Conservation (phyloP, 176 grass and related monocot species). For the Oryza punctata region DNA sequence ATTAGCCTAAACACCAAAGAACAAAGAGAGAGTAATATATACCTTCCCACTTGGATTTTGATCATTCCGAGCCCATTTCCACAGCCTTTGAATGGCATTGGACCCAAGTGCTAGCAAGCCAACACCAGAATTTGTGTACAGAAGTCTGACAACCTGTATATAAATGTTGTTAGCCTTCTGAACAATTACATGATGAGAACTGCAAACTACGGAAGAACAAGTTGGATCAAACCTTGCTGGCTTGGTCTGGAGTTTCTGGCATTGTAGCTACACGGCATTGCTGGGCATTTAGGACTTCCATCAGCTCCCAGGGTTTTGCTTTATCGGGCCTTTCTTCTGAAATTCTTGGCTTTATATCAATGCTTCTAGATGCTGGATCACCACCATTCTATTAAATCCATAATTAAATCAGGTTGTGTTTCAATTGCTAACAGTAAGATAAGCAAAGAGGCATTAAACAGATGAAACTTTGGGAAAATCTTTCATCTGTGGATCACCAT, state of each 20-base stretch:
- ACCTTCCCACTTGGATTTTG: conserved; percentile 92
- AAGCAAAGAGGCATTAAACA: conserved; percentile 23
- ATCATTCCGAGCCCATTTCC: conserved; percentile 84
- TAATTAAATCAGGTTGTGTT: conserved; percentile 41
- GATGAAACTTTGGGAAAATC: conserved; percentile 15
- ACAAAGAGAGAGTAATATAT: conserved; percentile 33
- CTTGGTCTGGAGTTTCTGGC: conserved; percentile 81
- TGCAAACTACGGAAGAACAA: conserved; percentile 29
- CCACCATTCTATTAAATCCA: conserved; percentile 74
- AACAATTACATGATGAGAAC: conserved; percentile 18
- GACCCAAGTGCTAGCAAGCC: conserved; percentile 90
- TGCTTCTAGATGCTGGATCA: conserved; percentile 69
- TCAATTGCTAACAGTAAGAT: conserved; percentile 26
- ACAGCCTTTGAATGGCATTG: conserved; percentile 87
- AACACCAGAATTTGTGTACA: conserved; percentile 91
- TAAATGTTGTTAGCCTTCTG: conserved; percentile 25
- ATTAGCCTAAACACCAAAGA: conserved; percentile 38
- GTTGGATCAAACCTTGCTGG: conserved; percentile 60
- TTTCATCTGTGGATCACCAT: conserved; percentile 30
- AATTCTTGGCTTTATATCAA: conserved; percentile 77
- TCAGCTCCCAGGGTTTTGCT: conserved; percentile 66
- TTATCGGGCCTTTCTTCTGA: conserved; percentile 86
- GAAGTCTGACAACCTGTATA: conserved; percentile 79
- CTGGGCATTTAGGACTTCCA: conserved; percentile 76
- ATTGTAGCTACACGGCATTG: conserved; percentile 83